Percentiles rank a stretch among this genome's conserved stretches.
phyloP scores from a whole-genome alignment of 176 grass and related monocot species.

The Dactylis glomerata region DNA sequence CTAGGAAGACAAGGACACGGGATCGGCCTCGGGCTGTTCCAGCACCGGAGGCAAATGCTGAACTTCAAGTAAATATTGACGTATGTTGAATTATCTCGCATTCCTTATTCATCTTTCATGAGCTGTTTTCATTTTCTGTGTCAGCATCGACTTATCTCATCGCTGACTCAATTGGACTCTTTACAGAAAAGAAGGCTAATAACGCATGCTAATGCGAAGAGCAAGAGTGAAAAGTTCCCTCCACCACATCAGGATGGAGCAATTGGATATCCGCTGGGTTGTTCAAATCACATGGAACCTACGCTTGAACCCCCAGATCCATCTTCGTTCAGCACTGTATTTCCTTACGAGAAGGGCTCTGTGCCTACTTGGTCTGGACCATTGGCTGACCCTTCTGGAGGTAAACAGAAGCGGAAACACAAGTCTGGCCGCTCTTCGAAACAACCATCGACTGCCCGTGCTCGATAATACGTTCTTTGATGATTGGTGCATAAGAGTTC shows the following conservation, averaged over 20 bases:
- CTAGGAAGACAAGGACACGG: constrained; percentile 68
- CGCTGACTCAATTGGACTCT: background rate
- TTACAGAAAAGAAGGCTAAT: constrained; percentile 78
- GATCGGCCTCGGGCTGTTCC: constrained; percentile 69
- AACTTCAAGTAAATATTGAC: constrained; percentile 87
- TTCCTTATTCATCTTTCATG: background rate
- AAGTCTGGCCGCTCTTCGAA: constrained; percentile 65
- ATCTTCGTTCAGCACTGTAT: constrained; percentile 74
- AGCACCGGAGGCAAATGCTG: constrained; percentile 85
- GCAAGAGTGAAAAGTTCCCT: constrained; percentile 93
- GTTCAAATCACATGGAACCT: constrained; percentile 74
- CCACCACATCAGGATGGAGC: constrained; percentile 82
- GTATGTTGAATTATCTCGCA: constrained; percentile 39
- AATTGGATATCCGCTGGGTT: constrained; percentile 69
- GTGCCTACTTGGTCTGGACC: constrained; percentile 77
- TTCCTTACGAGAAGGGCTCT: constrained; percentile 58
- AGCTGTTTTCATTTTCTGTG: background rate
- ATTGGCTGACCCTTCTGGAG: constrained; percentile 51
- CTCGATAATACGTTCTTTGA: constrained; percentile 43
- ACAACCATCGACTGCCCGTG: constrained; percentile 67
- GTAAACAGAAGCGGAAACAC: constrained; percentile 68
- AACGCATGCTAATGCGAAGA: constrained; percentile 84
- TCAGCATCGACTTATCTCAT: background rate
- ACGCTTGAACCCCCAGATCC: constrained; percentile 63
- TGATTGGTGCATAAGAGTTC: constrained; percentile 31